A percentile compares a stretch with the other conserved stretches of the same genome.
Conservation (phyloP, 805 yeast genomes). For the Kodamaea kaohsiungensis region DNA sequence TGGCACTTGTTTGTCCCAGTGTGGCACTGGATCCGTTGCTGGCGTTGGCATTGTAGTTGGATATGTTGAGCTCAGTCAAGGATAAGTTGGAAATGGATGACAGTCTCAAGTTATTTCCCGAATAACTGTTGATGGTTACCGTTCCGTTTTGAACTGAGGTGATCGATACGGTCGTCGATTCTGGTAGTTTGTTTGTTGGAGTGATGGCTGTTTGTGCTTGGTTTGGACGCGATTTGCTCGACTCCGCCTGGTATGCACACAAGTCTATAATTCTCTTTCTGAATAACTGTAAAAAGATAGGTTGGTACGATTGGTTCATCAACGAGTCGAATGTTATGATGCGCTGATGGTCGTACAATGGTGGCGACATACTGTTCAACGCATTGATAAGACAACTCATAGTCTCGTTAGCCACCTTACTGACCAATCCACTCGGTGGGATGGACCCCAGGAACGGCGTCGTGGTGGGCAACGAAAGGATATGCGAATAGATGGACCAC, state of each 20-base stretch:
- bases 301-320: constrained; percentile 33
- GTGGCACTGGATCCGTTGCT: constrained; percentile 5
- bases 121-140: constrained; percentile 9
- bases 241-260: constrained; percentile 23
- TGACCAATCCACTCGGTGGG: constrained; percentile 47
- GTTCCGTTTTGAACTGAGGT: constrained; percentile 15
- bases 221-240: not conserved
- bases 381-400: constrained; percentile 26
- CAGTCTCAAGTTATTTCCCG: constrained; percentile 26
- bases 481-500: constrained; percentile 33
- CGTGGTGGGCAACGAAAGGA: constrained; percentile 43
- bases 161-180: constrained; percentile 25
- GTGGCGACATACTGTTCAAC: constrained; percentile 16
- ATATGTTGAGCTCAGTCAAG: constrained; percentile 40
- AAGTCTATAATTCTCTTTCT: constrained; percentile 43
- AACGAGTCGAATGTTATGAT: constrained; percentile 34
- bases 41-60: constrained; percentile 20
- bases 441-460: constrained; percentile 44
- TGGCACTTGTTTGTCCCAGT: constrained; percentile 15
- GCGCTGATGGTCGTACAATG: constrained; percentile 34
- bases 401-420: constrained; percentile 45
- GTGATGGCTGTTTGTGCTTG: constrained; percentile 14
- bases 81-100: constrained; percentile 43
- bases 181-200: constrained; percentile 19
- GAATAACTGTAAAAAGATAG: constrained; percentile 41